Conservation (phyloP, 2,329 filamentous ascomycete species). For the Lachnellula hyalina region DNA sequence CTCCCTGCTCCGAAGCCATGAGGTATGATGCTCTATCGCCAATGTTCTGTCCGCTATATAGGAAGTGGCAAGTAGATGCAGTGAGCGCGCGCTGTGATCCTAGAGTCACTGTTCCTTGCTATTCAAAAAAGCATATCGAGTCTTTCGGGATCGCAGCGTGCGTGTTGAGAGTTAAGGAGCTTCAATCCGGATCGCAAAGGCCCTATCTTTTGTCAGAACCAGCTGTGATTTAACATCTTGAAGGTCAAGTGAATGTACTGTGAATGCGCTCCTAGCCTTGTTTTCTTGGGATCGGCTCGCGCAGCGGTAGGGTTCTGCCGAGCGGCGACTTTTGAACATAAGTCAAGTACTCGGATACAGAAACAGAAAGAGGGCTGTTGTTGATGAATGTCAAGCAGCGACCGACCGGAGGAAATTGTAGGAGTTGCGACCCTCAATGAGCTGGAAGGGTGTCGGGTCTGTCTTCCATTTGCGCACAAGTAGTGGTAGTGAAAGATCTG, state of each 20-base stretch:
- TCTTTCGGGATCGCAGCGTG: conserved; percentile 6
- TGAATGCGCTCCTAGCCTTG: conserved; percentile 8
- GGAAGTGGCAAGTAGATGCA: not conserved
- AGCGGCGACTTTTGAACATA: not conserved
- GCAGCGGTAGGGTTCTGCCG: not conserved
- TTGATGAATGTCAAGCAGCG: too few relatives aligned
- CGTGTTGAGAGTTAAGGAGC: conserved; percentile 7
- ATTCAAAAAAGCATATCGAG: conserved; percentile 24
- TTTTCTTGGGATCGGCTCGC: not conserved
- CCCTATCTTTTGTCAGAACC: conserved; percentile 9
- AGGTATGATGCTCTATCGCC: conserved; percentile 7
- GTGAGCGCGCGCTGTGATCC: conserved; percentile 7
- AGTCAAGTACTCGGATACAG: too few relatives aligned
- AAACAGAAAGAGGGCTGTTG: too few relatives aligned
- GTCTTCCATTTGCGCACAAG: too few relatives aligned
- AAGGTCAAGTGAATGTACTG: conserved; percentile 3
- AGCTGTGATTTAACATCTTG: not conserved
- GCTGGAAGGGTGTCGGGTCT: too few relatives aligned
- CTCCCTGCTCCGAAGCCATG: conserved; percentile 29
- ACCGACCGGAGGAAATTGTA: too few relatives aligned
- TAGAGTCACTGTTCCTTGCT: conserved; percentile 9
- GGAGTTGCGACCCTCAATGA: too few relatives aligned
- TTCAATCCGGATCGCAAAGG: conserved; percentile 17
- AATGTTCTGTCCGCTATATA: not conserved
- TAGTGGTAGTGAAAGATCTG: not conserved